These are phyloP conservation scores for Psilocybe tampanensis DNA, from an alignment of 768 basidiomycete genomes.

Conservation along the genomic window DNA sequence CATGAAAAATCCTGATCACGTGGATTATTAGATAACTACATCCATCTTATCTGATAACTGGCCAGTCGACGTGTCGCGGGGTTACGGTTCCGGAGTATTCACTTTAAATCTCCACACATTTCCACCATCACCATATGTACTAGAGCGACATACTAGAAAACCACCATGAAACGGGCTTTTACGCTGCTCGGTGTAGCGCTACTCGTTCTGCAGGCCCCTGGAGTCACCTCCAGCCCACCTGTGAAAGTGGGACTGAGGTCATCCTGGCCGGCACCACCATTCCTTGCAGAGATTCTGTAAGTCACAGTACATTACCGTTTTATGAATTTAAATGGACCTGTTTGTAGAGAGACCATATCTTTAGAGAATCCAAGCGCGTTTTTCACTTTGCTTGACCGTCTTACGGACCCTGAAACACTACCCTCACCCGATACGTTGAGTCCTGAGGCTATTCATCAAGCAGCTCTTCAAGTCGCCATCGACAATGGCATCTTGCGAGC, in stretches of 20 bases:
- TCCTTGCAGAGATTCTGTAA: constrained; percentile 67
- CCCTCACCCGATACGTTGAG: constrained; percentile 36
- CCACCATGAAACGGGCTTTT: constrained; percentile 27
- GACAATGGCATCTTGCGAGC: constrained; percentile 49
- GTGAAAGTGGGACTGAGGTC: constrained; percentile 63
- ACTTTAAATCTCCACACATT: background rate
- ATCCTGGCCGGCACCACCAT: constrained; percentile 66
- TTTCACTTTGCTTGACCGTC: constrained; percentile 72
- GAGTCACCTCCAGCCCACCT: constrained; percentile 39
- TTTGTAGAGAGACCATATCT: constrained; percentile 75
- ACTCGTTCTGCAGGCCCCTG: constrained; percentile 15
- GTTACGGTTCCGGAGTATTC: background rate
- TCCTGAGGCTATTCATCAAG: constrained; percentile 55
- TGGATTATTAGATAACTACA: background rate
- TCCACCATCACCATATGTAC: constrained; percentile 18
- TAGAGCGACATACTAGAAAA: constrained; percentile 10
- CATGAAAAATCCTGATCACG: constrained; percentile 22
- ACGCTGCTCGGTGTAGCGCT: constrained; percentile 26
- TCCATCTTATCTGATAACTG: constrained; percentile 20
- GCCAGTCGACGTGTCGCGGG: constrained; percentile 25
- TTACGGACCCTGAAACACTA: constrained; percentile 53
- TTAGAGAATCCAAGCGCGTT: constrained; percentile 73
- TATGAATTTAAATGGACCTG: background rate
- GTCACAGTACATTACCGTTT: constrained; percentile 26
- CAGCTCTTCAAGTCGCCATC: constrained; percentile 53